Percentiles rank a stretch among this genome's conserved stretches.
Conservation (phyloP, 495 filamentous ascomycete species). For the Xylaria sp. region DNA sequence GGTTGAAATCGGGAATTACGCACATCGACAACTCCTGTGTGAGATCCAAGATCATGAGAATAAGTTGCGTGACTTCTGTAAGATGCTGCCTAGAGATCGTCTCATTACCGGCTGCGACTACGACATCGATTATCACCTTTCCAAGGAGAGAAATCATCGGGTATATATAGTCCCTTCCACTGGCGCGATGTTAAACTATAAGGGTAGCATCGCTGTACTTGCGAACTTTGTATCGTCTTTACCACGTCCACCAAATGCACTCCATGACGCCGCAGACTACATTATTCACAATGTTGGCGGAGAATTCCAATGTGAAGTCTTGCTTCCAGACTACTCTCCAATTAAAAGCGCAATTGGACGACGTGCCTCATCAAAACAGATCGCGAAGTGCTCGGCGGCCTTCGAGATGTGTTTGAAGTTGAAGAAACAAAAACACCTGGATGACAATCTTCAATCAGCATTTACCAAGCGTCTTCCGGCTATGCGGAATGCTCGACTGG, state of each 20-base stretch:
- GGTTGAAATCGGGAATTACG: slow-evolving; percentile 70
- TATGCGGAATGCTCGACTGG: slow-evolving; percentile 91
- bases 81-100: slow-evolving; percentile 76
- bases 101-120: slow-evolving; percentile 68
- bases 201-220: slow-evolving; percentile 70
- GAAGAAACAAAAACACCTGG: slow-evolving; percentile 68
- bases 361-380: slow-evolving; percentile 66
- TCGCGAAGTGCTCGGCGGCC: slow-evolving; percentile 89
- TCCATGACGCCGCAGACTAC: slow-evolving; percentile 64
- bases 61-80: slow-evolving; percentile 76
- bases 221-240: slow-evolving; percentile 61
- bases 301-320: slow-evolving; percentile 79
- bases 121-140: slow-evolving; percentile 61
- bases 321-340: slow-evolving; percentile 79
- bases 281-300: slow-evolving; percentile 61
- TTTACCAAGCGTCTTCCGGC: slow-evolving; percentile 76
- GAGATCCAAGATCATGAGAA: slow-evolving; percentile 63
- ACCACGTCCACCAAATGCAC: slow-evolving; percentile 65
- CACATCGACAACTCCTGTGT: slow-evolving; percentile 61
- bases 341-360: slow-evolving; percentile 69
- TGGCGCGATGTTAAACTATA: slow-evolving; percentile 82
- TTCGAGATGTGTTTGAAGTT: slow-evolving; percentile 83
- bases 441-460: slow-evolving; percentile 74
- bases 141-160: slow-evolving; percentile 61
- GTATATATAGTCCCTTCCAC: slow-evolving; percentile 70